Conservation (phyloP, 805 yeast genomes). For the Scheffersomyces lignosus region DNA sequence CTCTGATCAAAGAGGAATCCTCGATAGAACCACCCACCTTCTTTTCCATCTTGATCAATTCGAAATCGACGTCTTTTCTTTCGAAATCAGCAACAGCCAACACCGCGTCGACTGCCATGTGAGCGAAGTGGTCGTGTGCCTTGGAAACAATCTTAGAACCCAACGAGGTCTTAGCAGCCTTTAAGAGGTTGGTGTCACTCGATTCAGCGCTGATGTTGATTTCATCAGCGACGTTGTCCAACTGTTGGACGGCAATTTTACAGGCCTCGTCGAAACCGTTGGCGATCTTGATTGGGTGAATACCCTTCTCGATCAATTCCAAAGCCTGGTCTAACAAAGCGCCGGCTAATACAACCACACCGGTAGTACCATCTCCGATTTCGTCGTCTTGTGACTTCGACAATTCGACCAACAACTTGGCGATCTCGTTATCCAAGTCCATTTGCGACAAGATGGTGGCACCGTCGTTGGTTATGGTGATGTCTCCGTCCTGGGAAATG, state of each 20-base stretch:
- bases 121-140: conserved; percentile 88
- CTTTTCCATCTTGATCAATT: conserved; percentile 91
- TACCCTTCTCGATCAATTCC: conserved; percentile 93
- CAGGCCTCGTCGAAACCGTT: conserved; percentile 98
- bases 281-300: conserved; percentile 95
- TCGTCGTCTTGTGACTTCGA: conserved; percentile 96
- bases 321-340: conserved; percentile 92
- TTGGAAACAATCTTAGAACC: conserved; percentile 96
- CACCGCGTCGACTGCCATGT: conserved; percentile 97
- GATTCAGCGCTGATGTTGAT: conserved; percentile 51
- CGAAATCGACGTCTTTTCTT: conserved; percentile 95
- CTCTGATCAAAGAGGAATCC: conserved; percentile 81
- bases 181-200: conserved; percentile 61
- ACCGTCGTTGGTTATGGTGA: conserved; percentile 97
- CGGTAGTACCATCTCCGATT: conserved; percentile 98
- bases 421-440: conserved; percentile 95
- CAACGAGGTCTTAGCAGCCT: conserved; percentile 91
- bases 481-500: conserved; percentile 95
- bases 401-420: conserved; percentile 89
- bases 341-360: conserved; percentile 95
- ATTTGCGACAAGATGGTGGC: conserved; percentile 95
- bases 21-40: conserved; percentile 92
- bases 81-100: conserved; percentile 87
- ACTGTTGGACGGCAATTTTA: conserved; percentile 76
- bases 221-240: conserved; percentile 74